phyloP scores from a whole-genome alignment of 257 asterid species.

The Voacanga thouarsii region DNA sequence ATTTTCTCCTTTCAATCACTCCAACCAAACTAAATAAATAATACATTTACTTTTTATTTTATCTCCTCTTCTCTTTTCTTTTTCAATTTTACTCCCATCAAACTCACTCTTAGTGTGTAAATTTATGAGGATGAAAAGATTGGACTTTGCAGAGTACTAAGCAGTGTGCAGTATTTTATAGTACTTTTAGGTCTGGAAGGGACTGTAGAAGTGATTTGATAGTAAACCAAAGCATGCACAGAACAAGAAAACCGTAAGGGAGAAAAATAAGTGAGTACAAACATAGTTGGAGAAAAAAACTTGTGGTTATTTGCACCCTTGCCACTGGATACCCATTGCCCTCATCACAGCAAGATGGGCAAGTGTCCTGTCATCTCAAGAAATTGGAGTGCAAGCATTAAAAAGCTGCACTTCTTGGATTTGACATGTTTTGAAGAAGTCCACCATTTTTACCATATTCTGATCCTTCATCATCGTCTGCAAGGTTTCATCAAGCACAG shows the following conservation, averaged over 20 bases:
- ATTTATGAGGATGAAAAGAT: not conserved
- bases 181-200: not conserved
- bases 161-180: slow-evolving; percentile 1
- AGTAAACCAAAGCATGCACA: slow-evolving; percentile 17
- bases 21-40: too few species aligned
- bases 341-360: slow-evolving; percentile 17
- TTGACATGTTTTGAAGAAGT: slow-evolving; percentile 22
- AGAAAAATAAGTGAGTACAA: not conserved
- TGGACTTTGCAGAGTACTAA: not conserved
- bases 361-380: slow-evolving; percentile 22
- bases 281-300: not conserved
- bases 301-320: slow-evolving; percentile 6
- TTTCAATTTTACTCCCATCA: too few species aligned
- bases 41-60: too few species aligned
- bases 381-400: slow-evolving; percentile 30
- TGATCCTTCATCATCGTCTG: slow-evolving; percentile 10
- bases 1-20: too few species aligned
- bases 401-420: slow-evolving; percentile 25
- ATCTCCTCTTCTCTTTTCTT: too few species aligned
- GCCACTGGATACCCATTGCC: not conserved
- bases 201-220: slow-evolving; percentile 20
- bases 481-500: not conserved
- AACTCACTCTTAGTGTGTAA: not conserved
- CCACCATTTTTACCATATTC: slow-evolving; percentile 5
- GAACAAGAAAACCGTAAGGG: slow-evolving; percentile 9